Conservation (phyloP, 1,139 yeast genomes). For the Tardiomyces digboiensis region DNA sequence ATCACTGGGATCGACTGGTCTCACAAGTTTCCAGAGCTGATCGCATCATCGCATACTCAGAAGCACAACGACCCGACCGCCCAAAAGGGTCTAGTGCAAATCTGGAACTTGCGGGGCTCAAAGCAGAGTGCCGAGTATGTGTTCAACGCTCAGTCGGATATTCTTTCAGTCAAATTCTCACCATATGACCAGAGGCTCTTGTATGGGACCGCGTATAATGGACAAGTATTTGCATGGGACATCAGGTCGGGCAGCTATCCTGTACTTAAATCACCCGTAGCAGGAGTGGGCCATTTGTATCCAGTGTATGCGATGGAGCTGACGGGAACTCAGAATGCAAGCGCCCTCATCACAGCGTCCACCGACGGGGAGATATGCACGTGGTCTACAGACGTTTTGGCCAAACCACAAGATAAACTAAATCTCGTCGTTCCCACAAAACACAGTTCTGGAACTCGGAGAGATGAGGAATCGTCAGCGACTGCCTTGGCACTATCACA, state of each 20-base stretch:
- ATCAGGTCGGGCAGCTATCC: constrained; percentile 24
- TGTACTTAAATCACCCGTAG: constrained; percentile 25
- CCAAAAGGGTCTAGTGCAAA: constrained; percentile 26
- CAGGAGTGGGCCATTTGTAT: constrained; percentile 31
- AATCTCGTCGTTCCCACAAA: constrained; percentile 21
- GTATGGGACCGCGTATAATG: constrained; percentile 39
- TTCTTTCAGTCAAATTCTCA: constrained; percentile 33
- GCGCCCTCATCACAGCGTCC: constrained; percentile 30
- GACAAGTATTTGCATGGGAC: constrained; percentile 40
- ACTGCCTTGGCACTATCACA: constrained; percentile 25
- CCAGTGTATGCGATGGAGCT: constrained; percentile 33
- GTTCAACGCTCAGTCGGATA: constrained; percentile 37
- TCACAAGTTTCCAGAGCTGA: constrained; percentile 32
- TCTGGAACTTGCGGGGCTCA: constrained; percentile 33
- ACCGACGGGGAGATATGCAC: constrained; percentile 39
- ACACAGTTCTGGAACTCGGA: constrained; percentile 7
- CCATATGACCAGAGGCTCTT: constrained; percentile 29
- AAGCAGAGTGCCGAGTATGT: constrained; percentile 39
- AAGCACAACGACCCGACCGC: constrained; percentile 16
- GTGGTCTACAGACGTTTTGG: constrained; percentile 38
- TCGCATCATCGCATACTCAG: constrained; percentile 31
- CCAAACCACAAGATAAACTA: constrained; percentile 30
- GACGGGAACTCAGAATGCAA: constrained; percentile 26
- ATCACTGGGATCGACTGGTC: constrained; percentile 36
- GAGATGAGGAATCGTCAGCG: constrained; percentile 33